These are phyloP conservation scores for Lachancea thermotolerans DNA, from an alignment of 805 yeast species.

Conservation along the genomic window DNA sequence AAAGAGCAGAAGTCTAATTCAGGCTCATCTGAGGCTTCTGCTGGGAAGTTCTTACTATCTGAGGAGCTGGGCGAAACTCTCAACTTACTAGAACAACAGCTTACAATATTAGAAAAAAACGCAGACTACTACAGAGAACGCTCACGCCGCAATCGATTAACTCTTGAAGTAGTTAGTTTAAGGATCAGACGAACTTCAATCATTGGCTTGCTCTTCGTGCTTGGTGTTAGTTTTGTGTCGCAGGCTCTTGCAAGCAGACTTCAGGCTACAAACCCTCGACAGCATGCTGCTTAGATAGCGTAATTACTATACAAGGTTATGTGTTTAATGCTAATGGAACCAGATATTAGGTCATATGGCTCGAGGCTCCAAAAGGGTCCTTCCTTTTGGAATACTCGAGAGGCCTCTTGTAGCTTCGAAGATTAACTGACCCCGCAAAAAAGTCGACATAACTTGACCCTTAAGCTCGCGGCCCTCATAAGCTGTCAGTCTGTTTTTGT, in stretches of 20 bases:
- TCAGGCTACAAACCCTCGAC: conserved; percentile 66
- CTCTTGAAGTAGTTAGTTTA: conserved; percentile 37
- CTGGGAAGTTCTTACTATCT: not conserved
- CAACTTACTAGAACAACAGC: conserved; percentile 42
- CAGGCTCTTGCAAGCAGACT: conserved; percentile 64
- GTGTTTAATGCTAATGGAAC: no score
- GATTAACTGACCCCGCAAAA: conserved; percentile 68
- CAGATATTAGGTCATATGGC: no score
- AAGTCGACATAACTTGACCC: conserved; percentile 76
- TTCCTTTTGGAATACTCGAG: conserved; percentile 51
- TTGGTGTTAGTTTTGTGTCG: conserved; percentile 62
- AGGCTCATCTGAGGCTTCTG: not conserved
- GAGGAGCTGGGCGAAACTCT: not conserved
- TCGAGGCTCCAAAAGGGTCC: conserved; percentile 55
- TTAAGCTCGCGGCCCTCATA: conserved; percentile 62
- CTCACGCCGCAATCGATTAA: conserved; percentile 81
- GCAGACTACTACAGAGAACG: conserved; percentile 84
- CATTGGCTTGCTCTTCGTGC: conserved; percentile 57
- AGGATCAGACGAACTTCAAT: conserved; percentile 51
- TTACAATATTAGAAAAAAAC: conserved; percentile 48
- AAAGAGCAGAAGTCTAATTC: conserved; percentile 7
- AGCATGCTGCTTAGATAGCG: conserved; percentile 25
- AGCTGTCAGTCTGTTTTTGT: conserved; percentile 85
- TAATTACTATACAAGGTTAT: no score
- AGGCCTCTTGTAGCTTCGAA: conserved; percentile 51